phyloP scores from a whole-genome alignment of 2,329 filamentous ascomycete genomes.

The Stromatinia cepivora region DNA sequence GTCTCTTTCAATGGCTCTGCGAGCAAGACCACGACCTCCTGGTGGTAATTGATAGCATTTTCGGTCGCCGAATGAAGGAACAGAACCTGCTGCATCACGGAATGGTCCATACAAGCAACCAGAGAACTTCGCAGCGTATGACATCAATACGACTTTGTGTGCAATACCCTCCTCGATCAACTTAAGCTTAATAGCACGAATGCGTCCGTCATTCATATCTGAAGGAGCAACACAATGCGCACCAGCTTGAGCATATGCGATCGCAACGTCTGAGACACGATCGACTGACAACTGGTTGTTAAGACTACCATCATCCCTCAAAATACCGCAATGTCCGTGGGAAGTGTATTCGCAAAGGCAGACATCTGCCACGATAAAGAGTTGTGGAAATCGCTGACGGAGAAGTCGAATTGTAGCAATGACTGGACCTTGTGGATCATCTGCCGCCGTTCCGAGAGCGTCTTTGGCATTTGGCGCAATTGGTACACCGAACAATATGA shows the following conservation, averaged over 20 bases:
- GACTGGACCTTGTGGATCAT: conserved; percentile 90
- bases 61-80: conserved; percentile 88
- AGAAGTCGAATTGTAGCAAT: conserved; percentile 84
- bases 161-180: conserved; percentile 92
- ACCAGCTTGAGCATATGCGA: conserved; percentile 92
- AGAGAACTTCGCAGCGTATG: conserved; percentile 96
- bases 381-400: conserved; percentile 78
- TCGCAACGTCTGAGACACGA: conserved; percentile 93
- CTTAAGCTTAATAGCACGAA: conserved; percentile 97
- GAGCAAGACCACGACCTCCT: conserved; percentile 85
- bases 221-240: conserved; percentile 96
- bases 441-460: conserved; percentile 84
- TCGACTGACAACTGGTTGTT: conserved; percentile 95
- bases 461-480: conserved; percentile 81
- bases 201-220: conserved; percentile 98
- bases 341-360: conserved; percentile 99
- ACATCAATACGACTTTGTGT: conserved; percentile 92
- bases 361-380: conserved; percentile 91
- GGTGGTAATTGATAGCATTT: conserved; percentile 96
- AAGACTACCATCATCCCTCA: conserved; percentile 86
- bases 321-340: conserved; percentile 95
- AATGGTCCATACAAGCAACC: conserved; percentile 97
- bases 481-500: conserved; percentile 95
- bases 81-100: conserved; percentile 90
- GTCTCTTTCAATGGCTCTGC: conserved; percentile 85